Conservation (phyloP, 768 basidiomycete species). For the Kwoniella pini region DNA sequence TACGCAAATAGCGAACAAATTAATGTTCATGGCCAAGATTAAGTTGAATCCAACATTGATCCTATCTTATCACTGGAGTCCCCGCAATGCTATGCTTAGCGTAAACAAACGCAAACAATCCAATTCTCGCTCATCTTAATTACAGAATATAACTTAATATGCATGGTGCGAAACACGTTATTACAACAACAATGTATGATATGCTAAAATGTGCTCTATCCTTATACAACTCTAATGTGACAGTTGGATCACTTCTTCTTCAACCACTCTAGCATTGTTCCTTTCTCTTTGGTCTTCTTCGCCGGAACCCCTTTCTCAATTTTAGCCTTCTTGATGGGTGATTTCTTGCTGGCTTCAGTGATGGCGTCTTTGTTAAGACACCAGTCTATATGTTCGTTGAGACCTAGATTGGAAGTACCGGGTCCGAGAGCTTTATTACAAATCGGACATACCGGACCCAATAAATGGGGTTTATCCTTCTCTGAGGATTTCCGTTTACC, state of each 20-base stretch:
- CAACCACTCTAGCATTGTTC: constrained; percentile 31
- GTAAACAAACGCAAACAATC: background rate
- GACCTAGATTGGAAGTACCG: constrained; percentile 67
- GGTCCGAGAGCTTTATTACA: constrained; percentile 63
- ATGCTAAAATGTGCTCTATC: background rate
- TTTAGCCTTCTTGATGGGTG: constrained; percentile 16
- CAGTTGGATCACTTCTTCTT: constrained; percentile 1
- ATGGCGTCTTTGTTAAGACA: constrained; percentile 81
- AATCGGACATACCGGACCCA: constrained; percentile 66
- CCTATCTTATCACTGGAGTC: background rate
- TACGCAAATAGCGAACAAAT: too few species aligned
- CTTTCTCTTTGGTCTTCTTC: constrained; percentile 28
- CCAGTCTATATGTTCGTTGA: constrained; percentile 87
- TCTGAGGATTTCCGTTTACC: constrained; percentile 21
- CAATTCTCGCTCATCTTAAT: background rate
- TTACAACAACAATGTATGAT: background rate
- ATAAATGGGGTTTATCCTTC: constrained; percentile 21
- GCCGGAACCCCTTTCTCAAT: constrained; percentile 4
- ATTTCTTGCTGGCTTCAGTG: constrained; percentile 56
- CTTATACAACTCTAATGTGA: background rate
- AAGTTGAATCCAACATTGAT: background rate
- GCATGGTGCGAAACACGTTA: background rate
- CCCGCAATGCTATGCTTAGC: background rate
- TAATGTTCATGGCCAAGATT: background rate
- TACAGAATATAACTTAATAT: background rate